Evolutionary conservation across 2,329 filamentous ascomycete species (phyloP), one percentile per base, ranked within the genome.

Genomic region (Ophiocordyceps camponoti-leonardi): DNA sequence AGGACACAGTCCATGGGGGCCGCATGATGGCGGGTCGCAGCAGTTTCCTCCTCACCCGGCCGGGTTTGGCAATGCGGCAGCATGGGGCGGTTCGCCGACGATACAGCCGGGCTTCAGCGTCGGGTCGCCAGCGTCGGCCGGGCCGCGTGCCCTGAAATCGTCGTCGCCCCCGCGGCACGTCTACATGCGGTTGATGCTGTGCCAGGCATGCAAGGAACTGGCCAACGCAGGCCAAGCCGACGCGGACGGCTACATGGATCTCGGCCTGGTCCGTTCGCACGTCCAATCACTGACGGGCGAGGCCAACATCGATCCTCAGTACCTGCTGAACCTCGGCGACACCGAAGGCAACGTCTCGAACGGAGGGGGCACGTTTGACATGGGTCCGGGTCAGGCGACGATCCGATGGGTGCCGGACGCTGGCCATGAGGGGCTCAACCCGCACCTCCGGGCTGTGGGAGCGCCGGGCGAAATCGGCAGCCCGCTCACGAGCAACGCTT

Each of bases 331-430:
- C 47, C 81, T 93, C 48, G 92, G 85, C 60, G 90, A 96, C 55
- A 94, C 90, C 1, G 86, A 94, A 59, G 92, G 92, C 47, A 93
- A 83, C 54, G 59, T 68, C 2, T 77, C 81, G 48, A 96, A 96
- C 55, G 92, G 92, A 42, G 90, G 90, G 41, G 92, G 92, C n/a
- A 81, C 75, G 23, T 93, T 98, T 56, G 78, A 83, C 31, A 71
- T 83, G 50, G 67, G 56, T 1, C 51, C 54, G 26, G 63, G 61
- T n/a, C 61, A 62, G 47, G 58, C 60, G 35, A 53, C 54, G 7
- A 70, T 81, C 44, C 68, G 73, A 16, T 79, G 73, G 63, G 69
- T 81, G 46, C 67, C 73, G 14, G 72, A 75, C 52, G 63, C 60
- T 26, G 23, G 5, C 46, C 66, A 62, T 47, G 66, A 64, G 48